Base-by-base conservation (phyloP, 208 protist species). In the Trypanosoma platydactyli region DNA sequence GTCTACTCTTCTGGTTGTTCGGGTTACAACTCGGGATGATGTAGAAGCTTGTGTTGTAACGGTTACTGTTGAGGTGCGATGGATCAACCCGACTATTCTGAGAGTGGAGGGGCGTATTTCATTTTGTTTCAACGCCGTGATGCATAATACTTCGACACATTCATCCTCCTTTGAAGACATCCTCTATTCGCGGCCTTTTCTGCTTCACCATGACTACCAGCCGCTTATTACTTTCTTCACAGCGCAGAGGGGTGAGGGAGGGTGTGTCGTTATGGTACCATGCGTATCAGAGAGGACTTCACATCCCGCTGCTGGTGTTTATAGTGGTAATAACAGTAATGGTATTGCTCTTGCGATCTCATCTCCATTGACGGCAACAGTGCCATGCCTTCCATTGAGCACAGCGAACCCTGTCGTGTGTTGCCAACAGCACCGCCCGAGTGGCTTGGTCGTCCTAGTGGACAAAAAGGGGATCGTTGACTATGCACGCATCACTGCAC, bases 221-320 rank as follows among this genome's bases (percentile, higher is more conserved):
- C 79, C 79, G 12, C 65, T 80, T 57, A 58, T 92, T 53, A 76
- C 71, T 44, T 80, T 92, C 57, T 89, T 92, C 49, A 76, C 71
- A 5, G 54, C 52, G 29, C 48, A 64, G 42, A 11, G 16, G n/a
- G 20, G 27, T 44, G 51, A 56, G 18, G 50, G 46, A 5, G 65
- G 64, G 16, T 48, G 68, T 11, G 55, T 63, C 40, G 64, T 80
- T 12, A 50, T 80, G n/a, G n/a, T 72, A 5, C 45, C 75, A 1
- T 79, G 74, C 24, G 46, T 64, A 20, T 27, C 42, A 3, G 56
- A 52, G 33, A 71, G 54, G 38, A 15, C 50, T 6, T 51, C 16
- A 29, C 35, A 9, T 41, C 27, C 30, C 52, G 27, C 38, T 30
- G 25, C 15, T 18, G 22, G 3, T 48, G 54, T 6, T 15, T 38